Evolutionary conservation across 208 protist genomes (phyloP), one percentile per base, ranked within the genome.

Genomic region (Crithidia sp.): DNA sequence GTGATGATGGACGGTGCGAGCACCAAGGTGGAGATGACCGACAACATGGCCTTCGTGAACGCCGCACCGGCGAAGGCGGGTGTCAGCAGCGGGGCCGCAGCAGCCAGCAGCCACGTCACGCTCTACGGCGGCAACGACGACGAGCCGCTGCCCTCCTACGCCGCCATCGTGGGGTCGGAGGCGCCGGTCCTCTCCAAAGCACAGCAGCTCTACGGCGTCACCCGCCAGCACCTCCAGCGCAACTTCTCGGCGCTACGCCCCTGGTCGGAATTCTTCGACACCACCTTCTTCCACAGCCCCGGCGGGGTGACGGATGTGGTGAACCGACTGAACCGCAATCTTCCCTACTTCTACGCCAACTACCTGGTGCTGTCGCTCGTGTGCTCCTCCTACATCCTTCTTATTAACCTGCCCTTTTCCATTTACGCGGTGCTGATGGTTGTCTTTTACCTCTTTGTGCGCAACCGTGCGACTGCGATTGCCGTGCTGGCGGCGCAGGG

Each of bases 291-390:
- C 65, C 36, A 57, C 56, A 40, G 72, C 6, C 93, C 93, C 4
- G 59, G 66, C 7, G 83, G 89, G 17, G 59, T 85, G 12, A 79
- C 70, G 16, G 92, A 97, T 13, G 77, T 83, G 2, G 55, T 95
- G 41, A 79, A 70, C 37, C 88, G 94, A 2, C 66, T 95, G n/a
- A 90, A 80, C 65, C 71, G 79, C 17, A 97, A 97, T 59, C 65
- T 91, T 19, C 76, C 82, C 36, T 84, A 94, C 80, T 97, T 95
- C 67, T 92, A 95, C 79, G 74, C 86, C n/a, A 97, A 97, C 76
- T 97, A 97, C 77, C 68, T 97, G 36, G 72, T 96, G 10, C 67
- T 96, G 8, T 91, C 90, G n/a, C 28, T 95, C 4, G 19, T 91
- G 14, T 86, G 91, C 68, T 91, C 84, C 6, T 87, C 86, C 0